Base-by-base conservation (phyloP, 129 eudicot genomes). In the Lonicera japonica region DNA sequence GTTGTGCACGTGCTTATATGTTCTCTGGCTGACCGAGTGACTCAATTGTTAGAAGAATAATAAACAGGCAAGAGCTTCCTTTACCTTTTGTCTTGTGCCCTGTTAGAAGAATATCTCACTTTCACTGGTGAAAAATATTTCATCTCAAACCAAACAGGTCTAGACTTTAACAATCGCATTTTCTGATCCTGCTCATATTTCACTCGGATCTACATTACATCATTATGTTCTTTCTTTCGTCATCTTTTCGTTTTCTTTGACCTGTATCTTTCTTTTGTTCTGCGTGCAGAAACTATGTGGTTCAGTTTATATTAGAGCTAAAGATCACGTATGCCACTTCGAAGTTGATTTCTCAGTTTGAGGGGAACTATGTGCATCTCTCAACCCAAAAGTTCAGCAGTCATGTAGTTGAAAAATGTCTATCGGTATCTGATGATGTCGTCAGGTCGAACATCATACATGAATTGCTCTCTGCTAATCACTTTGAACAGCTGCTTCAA, bases 371-470 rank as follows among this genome's bases (percentile, higher is more conserved):
- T 54, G 86, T 80, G 68, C 75, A 80, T 64, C 88, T 87, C 24
- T 75, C 95, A 0, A 78, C 69, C 8, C 91, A 87, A 67, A 87
- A 87, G 53, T 87, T 87, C 65, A 79, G 95, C 63, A 87, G 95
- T 58, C 95, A 87, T 60, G 95, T 87, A n/a, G 91, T 86, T 8
- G 97, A 89, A 72, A 89, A 86, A 60, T 89, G 95, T 68, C 73
- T 89, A 18, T 54, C 53, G 17, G 76, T 70, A 17, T 73, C 77
- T 61, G 67, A 70, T 25, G 78, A 81, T 36, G 78, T 64, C 56
- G 54, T 65, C 64, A 76, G 71, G 63, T 81, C 91, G 46, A 73
- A 57, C 70, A 86, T 89, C 64, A 81, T 89, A 51, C 63, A 66
- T 15, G 97, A 89, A 65, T 64, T 86, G 79, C 76, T 89, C 51